Conservation (phyloP, 768 basidiomycete genomes). For the Lentinula sp. region DNA sequence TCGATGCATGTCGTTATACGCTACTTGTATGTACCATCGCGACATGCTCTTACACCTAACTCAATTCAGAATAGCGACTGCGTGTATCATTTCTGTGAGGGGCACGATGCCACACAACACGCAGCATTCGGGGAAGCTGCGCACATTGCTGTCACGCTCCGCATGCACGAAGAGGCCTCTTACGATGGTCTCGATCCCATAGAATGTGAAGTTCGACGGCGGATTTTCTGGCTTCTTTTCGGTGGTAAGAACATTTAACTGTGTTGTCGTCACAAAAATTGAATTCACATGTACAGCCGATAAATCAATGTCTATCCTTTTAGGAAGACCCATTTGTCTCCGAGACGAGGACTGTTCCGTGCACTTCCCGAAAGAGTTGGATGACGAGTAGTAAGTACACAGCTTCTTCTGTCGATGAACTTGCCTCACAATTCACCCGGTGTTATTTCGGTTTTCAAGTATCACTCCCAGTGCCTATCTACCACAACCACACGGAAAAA, state of each 20-base stretch:
- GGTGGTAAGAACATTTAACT: conserved; percentile 49
- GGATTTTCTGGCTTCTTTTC: conserved; percentile 87
- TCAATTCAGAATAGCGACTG: conserved; percentile 49
- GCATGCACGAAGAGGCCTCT: conserved; percentile 82
- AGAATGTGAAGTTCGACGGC: conserved; percentile 80
- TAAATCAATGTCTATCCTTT: conserved; percentile 82
- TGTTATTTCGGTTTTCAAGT: conserved; percentile 29
- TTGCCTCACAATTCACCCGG: conserved; percentile 2
- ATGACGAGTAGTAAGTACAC: conserved; percentile 78
- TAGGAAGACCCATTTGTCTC: conserved; percentile 80
- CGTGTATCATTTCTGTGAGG: conserved; percentile 85
- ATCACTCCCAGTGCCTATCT: conserved; percentile 83
- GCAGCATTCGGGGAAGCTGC: conserved; percentile 85
- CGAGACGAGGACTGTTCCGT: conserved; percentile 89
- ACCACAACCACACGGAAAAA: conserved; percentile 83
- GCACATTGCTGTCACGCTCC: conserved; percentile 74
- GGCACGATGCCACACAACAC: conserved; percentile 82
- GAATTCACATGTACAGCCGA: conserved; percentile 50
- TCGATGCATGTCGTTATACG: conserved; percentile 84
- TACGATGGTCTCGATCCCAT: conserved; percentile 82
- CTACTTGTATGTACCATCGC: conserved; percentile 62
- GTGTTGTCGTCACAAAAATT: conserved; percentile 6
- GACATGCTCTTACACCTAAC: background rate
- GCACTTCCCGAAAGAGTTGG: conserved; percentile 82
- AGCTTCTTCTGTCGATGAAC: conserved; percentile 4